These are phyloP conservation scores for Naganishia albida DNA, from an alignment of 1,284 basidiomycete species.

Conservation along the genomic window DNA sequence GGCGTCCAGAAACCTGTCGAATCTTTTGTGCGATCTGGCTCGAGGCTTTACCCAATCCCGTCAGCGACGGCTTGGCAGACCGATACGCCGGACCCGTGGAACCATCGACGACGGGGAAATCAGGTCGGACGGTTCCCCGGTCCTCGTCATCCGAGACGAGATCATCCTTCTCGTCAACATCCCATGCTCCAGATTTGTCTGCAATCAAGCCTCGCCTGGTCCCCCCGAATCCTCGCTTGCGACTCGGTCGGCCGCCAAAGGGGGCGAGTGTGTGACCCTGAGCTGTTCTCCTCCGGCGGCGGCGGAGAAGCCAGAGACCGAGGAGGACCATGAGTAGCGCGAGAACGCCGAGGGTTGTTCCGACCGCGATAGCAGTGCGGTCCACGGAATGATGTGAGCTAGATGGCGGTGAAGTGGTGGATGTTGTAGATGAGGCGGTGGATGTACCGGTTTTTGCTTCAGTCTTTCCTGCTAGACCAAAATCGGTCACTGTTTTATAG, in stretches of 20 bases:
- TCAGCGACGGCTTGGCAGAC: not conserved
- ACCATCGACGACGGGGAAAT: not conserved
- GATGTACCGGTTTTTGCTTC: not conserved
- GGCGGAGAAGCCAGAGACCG: not conserved
- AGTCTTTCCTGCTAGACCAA: not conserved
- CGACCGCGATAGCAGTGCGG: slow-evolving; percentile 34
- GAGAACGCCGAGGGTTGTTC: slow-evolving; percentile 37
- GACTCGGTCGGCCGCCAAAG: slow-evolving; percentile 11
- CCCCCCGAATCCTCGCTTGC: not conserved
- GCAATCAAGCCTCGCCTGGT: not conserved
- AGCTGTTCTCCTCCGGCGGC: not conserved
- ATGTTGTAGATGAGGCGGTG: not conserved
- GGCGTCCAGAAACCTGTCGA: slow-evolving; percentile 16
- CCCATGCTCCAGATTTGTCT: not conserved
- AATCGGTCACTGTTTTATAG: not conserved
- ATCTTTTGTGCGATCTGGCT: slow-evolving; percentile 11
- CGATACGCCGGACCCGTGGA: not conserved
- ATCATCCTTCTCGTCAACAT: slow-evolving; percentile 15
- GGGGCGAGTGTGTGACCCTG: not conserved
- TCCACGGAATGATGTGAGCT: not conserved
- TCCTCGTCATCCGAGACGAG: not conserved
- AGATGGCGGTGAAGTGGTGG: not conserved
- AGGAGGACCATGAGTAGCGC: slow-evolving; percentile 8
- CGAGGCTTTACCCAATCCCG: slow-evolving; percentile 30
- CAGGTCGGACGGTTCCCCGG: not conserved